Base-by-base conservation (phyloP, 768 basidiomycete genomes). In the Russula ochroleuca region DNA sequence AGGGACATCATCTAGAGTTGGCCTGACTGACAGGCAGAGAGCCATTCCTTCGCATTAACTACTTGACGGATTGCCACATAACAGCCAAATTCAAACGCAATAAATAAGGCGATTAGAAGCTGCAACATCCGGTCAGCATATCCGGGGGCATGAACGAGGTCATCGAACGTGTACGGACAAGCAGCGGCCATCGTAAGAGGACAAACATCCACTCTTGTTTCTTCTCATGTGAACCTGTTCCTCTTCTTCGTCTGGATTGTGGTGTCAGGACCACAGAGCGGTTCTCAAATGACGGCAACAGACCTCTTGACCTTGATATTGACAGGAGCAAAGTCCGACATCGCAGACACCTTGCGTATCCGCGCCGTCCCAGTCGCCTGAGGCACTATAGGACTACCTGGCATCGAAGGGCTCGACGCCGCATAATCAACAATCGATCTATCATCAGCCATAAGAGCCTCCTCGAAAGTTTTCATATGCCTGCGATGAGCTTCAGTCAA, bases 31-130 rank as follows among this genome's bases (percentile, higher is more conserved):
- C 94, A 98, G 52, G 93, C 93, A 28, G 88, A 85, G 49, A 96
- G 72, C 84, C 87, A 98, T 75, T 99, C 96, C 72, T 97, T 92
- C 5, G 91, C 82, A 71, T 98, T 98, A 48, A 99, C 97, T 19
- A 96, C 70, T 73, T 99, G 96, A 17, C 96, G 80, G 52, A 94
- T 91, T 40, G 92, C 67, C 43, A 98, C 83, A 70, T 99, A 99
- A 31, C 89, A 73, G 15, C 90, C 80, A 72, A 98, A 98, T 74
- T 98, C 89, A 15, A 79, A 79, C 43, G 84, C 80, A 61, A 98
- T 97, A 74, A 97, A 83, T 6, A 86, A 58, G 69, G 92, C 91
- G 38, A 98, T 90, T 66, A 96, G 83, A 64, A 80, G 73, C 94
- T 97, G 67, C n/a, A 61, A 67, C n/a, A 61, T 37, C 56, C 47